Conservation (phyloP, 192 early-diverging fungal species). For the Linnemannia zychae region DNA sequence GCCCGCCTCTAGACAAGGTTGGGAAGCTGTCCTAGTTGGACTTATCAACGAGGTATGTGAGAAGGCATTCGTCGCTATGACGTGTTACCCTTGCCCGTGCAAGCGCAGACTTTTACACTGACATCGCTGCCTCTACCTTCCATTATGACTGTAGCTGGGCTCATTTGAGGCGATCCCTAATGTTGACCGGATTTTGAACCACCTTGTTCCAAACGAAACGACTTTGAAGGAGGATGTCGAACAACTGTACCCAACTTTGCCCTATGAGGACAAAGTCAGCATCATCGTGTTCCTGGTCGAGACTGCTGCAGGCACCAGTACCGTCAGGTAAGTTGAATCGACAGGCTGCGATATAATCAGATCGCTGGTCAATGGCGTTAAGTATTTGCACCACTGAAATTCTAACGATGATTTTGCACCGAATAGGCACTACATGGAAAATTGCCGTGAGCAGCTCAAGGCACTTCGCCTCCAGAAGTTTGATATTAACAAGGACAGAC, state of each 20-base stretch:
- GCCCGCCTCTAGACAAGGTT: slow-evolving; percentile 48
- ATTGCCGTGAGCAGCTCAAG: slow-evolving; percentile 75
- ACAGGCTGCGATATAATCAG: background rate
- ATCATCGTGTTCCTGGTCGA: slow-evolving; percentile 74
- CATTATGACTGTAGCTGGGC: slow-evolving; percentile 51
- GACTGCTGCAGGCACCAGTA: slow-evolving; percentile 69
- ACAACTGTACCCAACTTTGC: slow-evolving; percentile 53
- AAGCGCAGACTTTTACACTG: background rate
- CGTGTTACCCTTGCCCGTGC: too few relatives aligned
- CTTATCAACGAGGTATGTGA: slow-evolving; percentile 63
- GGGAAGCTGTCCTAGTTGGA: slow-evolving; percentile 64
- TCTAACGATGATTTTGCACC: slow-evolving; percentile 2
- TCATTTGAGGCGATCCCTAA: slow-evolving; percentile 60
- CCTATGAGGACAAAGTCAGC: slow-evolving; percentile 66
- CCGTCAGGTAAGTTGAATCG: slow-evolving; percentile 59
- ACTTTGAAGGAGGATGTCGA: slow-evolving; percentile 58
- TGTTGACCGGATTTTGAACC: slow-evolving; percentile 59
- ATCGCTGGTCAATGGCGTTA: background rate
- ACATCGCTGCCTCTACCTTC: background rate
- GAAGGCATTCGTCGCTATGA: background rate
- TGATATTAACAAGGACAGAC: slow-evolving; percentile 76
- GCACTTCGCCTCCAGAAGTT: slow-evolving; percentile 83
- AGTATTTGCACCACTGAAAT: background rate
- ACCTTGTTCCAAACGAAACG: slow-evolving; percentile 59
- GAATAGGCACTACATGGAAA: slow-evolving; percentile 76